Evolutionary conservation across 2,329 filamentous ascomycete species (phyloP), one percentile per base, ranked within the genome.

Genomic region (Aspergillus puulaauensis): DNA sequence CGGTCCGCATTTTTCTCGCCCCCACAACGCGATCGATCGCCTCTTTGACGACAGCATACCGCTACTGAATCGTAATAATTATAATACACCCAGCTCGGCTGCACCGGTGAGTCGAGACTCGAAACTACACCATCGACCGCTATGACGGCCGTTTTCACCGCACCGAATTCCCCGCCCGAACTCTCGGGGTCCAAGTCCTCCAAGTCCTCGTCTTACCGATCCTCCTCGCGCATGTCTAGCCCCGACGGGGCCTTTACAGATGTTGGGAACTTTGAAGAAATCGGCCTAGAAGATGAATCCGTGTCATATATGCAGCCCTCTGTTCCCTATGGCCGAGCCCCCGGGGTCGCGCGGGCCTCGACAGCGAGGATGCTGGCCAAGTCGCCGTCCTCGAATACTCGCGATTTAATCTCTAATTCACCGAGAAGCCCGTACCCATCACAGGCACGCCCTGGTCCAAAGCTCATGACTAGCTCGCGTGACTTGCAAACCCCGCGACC

Each of bases 251-350:
- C 86, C 51, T 79, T 90, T 46, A 82, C 86, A 52, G 90, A 96
- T 70, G 84, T 89, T 57, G 87, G 86, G 62, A 87, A 97, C 73
- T 97, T 97, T 68, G 93, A 98, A 73, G 93, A 97, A 64, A 96
- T 97, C 71, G 91, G 90, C 12, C 85, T 98, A 31, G 89, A 92
- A 59, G 88, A 90, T 66, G 87, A 92, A 61, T 67, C 76, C 24
- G 80, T 69, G 23, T 64, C 71, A 51, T 69, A 73, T 60, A 63
- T 68, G 53, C 59, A 59, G 74, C 63, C 70, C 52, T 58, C 66
- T 21, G 62, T 68, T 45, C 66, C 70, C 15, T 73, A 74, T 61
- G 62, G 60, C 50, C 67, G 70, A 43, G 43, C 62, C 19, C 63
- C 64, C n/a, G 61, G 62, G 27, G 58, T 69, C 21, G 47, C 64